A percentile compares a stretch with the other conserved stretches of the same genome.
phyloP scores from a whole-genome alignment of 331 rosid species.

The Acacia concinna region DNA sequence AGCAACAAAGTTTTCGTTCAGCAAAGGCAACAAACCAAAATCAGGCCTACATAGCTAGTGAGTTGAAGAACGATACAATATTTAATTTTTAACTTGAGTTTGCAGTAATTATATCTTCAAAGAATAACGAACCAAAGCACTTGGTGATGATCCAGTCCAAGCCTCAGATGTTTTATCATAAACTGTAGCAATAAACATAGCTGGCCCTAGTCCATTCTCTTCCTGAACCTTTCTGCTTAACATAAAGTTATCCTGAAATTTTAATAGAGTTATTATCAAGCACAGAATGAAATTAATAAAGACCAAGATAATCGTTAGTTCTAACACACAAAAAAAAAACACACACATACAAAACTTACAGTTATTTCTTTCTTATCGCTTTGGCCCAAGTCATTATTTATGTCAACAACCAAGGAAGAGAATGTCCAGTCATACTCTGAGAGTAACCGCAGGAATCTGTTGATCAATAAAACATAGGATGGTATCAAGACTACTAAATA shows the following conservation, averaged over 20 bases:
- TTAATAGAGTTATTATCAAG: constrained; percentile 19
- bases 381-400: constrained; percentile 59
- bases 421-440: constrained; percentile 86
- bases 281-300: constrained; percentile 12
- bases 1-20: constrained; percentile 20
- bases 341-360: constrained; percentile 48
- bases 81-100: background rate
- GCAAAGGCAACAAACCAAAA: background rate
- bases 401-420: constrained; percentile 80
- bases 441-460: constrained; percentile 79
- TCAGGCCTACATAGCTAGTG: constrained; percentile 1
- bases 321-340: constrained; percentile 3
- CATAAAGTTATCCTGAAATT: constrained; percentile 72
- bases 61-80: background rate
- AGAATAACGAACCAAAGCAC: constrained; percentile 50
- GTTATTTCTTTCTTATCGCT: constrained; percentile 69
- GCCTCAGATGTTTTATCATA: constrained; percentile 86
- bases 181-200: constrained; percentile 77
- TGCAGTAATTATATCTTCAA: constrained; percentile 19
- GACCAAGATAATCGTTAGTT: constrained; percentile 21
- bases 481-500: constrained; percentile 14
- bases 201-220: constrained; percentile 52
- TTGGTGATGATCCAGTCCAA: constrained; percentile 85
- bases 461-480: constrained; percentile 20
- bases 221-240: constrained; percentile 58